Evolutionary conservation across 2,329 filamentous ascomycete species (phyloP), one percentile per base, ranked within the genome.

Genomic region (Colletotrichum graminicola): DNA sequence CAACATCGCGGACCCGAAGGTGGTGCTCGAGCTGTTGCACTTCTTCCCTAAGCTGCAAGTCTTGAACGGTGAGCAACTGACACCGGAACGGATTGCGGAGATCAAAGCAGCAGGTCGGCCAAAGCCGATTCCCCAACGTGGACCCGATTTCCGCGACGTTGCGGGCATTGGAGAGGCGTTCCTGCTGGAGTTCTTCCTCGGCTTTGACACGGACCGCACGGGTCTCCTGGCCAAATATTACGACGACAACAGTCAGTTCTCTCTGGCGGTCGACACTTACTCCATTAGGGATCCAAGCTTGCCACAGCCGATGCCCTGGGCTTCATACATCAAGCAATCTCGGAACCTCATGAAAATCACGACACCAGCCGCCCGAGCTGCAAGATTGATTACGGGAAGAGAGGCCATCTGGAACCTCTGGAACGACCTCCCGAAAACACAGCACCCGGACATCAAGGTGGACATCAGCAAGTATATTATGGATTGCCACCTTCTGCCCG

Each of bases 1-100:
- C 71, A 89, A 91, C 74, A 79, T 82, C 1, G 82, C 86, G 66
- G 82, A 86, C 32, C 87, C 91, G 11, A 86, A 88, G 71, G 93
- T 92, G 79, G 87, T 89, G 70, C 83, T 87, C 21, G 92, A 94
- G 60, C 84, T 98, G 68, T 84, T 93, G 39, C 89, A 90, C 51
- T 97, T 94, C 92, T 98, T 94, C 78, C 95, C 94, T 0, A 92
- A 90, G 71, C 87, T 98, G 21, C 90, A 91, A 76, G 88, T 91
- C 71, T 84, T 98, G 75, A 97, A 97, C 79, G 90, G 90, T 66
- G 84, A 89, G 7, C 89, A 92, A 77, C 89, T 97, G 23, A 93
- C 92, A 1, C 87, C 91, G 0, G 90, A 93, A 76, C 89, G 94
- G 76, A 84, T 93, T 62, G 89, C 88, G 11, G 86, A 89, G 66